Evolutionary conservation across 2,329 filamentous ascomycete species (phyloP).

Genomic region (Nigrospora osmanthi): DNA sequence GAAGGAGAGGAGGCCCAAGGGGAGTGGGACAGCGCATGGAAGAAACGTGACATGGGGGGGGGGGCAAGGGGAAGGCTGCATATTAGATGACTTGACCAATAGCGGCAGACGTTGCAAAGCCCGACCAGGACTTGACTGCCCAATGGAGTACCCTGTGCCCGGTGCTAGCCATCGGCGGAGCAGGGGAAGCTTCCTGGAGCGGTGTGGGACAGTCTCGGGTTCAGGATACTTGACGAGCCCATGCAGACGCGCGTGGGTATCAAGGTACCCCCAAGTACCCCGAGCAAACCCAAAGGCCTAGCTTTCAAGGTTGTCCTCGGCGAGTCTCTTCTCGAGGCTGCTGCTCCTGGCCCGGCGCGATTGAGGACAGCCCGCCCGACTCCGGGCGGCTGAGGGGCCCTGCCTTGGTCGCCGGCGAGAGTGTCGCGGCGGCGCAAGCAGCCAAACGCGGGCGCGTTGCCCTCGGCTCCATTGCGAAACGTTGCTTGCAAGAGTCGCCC

Average conservation of each 20-base stretch:
- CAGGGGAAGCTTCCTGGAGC: conserved; percentile 19
- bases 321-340: not conserved
- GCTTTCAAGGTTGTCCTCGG: conserved; percentile 1
- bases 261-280: conserved; percentile 1
- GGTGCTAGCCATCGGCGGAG: conserved; percentile 36
- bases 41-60: conserved; percentile 40
- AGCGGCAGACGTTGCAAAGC: conserved; percentile 24
- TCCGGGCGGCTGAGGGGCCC: too few species aligned
- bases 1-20: conserved; percentile 11
- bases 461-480: not conserved
- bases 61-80: conserved; percentile 23
- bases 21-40: conserved; percentile 39
- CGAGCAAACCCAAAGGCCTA: not conserved
- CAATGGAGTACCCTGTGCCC: conserved; percentile 40
- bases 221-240: conserved; percentile 3
- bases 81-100: conserved; percentile 48
- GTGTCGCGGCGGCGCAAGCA: too few species aligned
- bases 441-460: too few species aligned
- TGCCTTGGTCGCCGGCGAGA: too few species aligned
- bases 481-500: not conserved
- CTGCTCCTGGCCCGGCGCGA: too few species aligned
- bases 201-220: conserved; percentile 17
- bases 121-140: conserved; percentile 36
- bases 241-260: not conserved
- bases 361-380: too few species aligned